Evolutionary conservation across 768 basidiomycete species (phyloP).

Genomic region (Gymnopilus junonius): DNA sequence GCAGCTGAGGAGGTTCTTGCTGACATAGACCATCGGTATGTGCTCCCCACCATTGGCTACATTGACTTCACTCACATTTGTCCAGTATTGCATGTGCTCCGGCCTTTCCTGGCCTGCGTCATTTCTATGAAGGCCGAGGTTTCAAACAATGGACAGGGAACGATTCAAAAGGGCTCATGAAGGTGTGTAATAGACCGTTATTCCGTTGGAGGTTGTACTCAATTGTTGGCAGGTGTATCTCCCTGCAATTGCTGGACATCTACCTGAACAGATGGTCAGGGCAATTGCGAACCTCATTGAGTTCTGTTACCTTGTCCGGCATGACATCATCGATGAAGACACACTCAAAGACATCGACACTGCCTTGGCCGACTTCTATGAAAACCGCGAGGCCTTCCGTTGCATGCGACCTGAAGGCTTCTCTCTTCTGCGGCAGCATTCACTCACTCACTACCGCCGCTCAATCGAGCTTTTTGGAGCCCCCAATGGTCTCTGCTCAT

Average conservation of each 20-base stretch:
- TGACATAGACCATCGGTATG: slow-evolving; percentile 39
- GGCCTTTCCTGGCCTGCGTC: slow-evolving; percentile 21
- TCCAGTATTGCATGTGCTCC: slow-evolving; percentile 26
- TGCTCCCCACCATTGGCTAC: too few species aligned
- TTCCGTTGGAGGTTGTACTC: background rate
- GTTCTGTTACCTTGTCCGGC: slow-evolving; percentile 35
- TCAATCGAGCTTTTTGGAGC: slow-evolving; percentile 27
- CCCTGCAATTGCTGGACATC: slow-evolving; percentile 19
- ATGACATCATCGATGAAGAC: slow-evolving; percentile 7
- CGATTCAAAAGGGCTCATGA: slow-evolving; percentile 42
- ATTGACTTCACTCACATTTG: background rate
- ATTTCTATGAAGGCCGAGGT: slow-evolving; percentile 30
- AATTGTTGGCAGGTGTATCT: slow-evolving; percentile 22
- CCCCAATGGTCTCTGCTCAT: slow-evolving; percentile 34
- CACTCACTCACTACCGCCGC: slow-evolving; percentile 21
- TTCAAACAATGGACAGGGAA: slow-evolving; percentile 43
- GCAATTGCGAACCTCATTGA: slow-evolving; percentile 34
- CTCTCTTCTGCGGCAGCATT: slow-evolving; percentile 29
- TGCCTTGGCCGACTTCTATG: slow-evolving; percentile 26
- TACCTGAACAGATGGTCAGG: slow-evolving; percentile 21
- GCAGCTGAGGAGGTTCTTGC: slow-evolving; percentile 28
- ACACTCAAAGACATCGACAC: slow-evolving; percentile 1
- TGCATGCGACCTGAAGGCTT: slow-evolving; percentile 16
- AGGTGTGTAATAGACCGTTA: slow-evolving; percentile 22
- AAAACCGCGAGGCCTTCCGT: slow-evolving; percentile 32